A percentile compares a stretch with the other conserved stretches of the same genome.
Conservation (phyloP, 2,329 filamentous ascomycete species). For the Neonectria sp. region DNA sequence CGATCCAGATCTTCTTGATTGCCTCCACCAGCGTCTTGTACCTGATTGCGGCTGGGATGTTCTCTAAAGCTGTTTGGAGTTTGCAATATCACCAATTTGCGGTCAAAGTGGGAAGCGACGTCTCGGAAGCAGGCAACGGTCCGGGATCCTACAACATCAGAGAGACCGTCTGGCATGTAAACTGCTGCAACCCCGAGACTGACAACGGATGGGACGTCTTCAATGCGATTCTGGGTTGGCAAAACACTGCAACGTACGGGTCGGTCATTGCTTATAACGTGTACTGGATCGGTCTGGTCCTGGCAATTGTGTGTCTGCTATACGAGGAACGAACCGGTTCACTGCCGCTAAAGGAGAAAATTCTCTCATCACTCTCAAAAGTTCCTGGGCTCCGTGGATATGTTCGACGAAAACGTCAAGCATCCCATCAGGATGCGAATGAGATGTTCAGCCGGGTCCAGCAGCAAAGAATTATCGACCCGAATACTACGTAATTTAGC, state of each 20-base stretch:
- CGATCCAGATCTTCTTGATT: slow-evolving; percentile 79
- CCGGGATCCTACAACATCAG: slow-evolving; percentile 85
- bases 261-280: slow-evolving; percentile 88
- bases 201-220: slow-evolving; percentile 82
- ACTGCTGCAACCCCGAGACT: slow-evolving; percentile 76
- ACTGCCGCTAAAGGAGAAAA: slow-evolving; percentile 22
- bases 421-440: slow-evolving; percentile 18
- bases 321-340: slow-evolving; percentile 32
- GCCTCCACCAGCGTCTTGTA: slow-evolving; percentile 85
- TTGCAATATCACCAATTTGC: slow-evolving; percentile 75
- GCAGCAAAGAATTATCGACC: slow-evolving; percentile 14
- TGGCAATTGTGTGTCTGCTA: slow-evolving; percentile 50
- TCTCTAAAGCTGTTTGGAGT: slow-evolving; percentile 81
- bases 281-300: slow-evolving; percentile 75
- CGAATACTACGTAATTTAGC: neutral
- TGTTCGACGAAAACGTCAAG: slow-evolving; percentile 19
- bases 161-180: slow-evolving; percentile 86
- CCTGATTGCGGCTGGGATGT: slow-evolving; percentile 84
- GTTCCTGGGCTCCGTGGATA: slow-evolving; percentile 28
- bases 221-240: slow-evolving; percentile 82
- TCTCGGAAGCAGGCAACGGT: slow-evolving; percentile 65
- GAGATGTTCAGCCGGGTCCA: slow-evolving; percentile 28
- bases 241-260: slow-evolving; percentile 88
- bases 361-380: slow-evolving; percentile 7
- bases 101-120: slow-evolving; percentile 69